Conservation (phyloP, 192 early-diverging fungal species). For the Backusella mclennaniae region DNA sequence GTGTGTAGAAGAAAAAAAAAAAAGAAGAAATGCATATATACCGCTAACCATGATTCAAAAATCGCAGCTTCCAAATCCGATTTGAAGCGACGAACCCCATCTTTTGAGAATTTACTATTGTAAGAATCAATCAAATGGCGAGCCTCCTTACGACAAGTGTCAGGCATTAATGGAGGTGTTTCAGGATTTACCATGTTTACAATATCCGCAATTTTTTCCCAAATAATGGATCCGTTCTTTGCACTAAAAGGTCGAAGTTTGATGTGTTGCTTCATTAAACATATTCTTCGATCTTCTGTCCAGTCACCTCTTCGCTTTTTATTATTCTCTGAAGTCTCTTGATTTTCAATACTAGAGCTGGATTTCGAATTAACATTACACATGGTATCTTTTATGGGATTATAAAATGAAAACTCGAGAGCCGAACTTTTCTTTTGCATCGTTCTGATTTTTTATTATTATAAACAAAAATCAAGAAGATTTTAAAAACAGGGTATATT, state of each 20-base stretch:
- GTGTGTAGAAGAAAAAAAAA: background rate
- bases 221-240: background rate
- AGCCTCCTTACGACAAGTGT: background rate
- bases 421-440: background rate
- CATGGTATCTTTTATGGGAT: background rate
- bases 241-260: background rate
- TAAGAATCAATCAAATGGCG: background rate
- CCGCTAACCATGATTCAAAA: conserved; percentile 1
- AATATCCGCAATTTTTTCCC: background rate
- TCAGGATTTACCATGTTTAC: background rate
- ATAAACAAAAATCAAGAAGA: background rate
- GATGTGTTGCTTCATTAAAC: background rate
- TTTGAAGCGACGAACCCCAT: background rate
- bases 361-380: background rate
- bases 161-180: background rate
- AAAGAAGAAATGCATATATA: background rate
- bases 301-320: background rate
- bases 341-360: background rate
- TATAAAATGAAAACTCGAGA: background rate
- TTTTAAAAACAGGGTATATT: background rate
- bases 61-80: background rate
- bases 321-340: background rate
- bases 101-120: background rate
- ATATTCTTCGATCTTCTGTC: background rate
- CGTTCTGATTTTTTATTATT: background rate